phyloP scores from a whole-genome alignment of 176 grass and related monocot species.

The Themeda triandra region DNA sequence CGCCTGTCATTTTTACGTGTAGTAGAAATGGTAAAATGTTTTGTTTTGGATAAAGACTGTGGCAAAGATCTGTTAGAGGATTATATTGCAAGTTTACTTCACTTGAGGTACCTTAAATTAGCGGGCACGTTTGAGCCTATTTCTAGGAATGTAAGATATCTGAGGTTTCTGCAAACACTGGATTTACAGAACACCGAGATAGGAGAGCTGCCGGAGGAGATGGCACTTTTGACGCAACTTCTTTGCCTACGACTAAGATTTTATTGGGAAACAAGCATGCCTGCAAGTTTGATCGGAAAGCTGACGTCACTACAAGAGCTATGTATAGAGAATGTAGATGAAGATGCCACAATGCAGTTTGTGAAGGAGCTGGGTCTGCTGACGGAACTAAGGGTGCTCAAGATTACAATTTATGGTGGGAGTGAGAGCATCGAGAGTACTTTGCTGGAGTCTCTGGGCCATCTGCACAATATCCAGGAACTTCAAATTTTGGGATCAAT shows the following conservation, averaged over 20 bases:
- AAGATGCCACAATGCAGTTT: no score
- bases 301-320: no score
- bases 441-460: no score
- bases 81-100: neutral
- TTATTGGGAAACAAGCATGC: rapidly evolving
- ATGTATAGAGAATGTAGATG: no score
- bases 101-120: neutral
- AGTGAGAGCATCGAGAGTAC: no score
- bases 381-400: no score
- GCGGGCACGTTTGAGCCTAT: rapidly evolving
- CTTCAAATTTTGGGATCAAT: no score
- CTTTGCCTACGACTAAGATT: neutral
- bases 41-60: neutral
- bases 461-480: no score
- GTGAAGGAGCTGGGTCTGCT: no score
- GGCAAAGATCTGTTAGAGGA: neutral
- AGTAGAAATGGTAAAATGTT: neutral
- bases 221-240: neutral
- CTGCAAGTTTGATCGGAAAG: no score
- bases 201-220: neutral
- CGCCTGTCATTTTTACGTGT: neutral
- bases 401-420: no score
- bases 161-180: neutral
- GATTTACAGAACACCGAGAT: no score
- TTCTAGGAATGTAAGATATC: neutral